Percentiles rank a stretch among this genome's conserved stretches.
These are phyloP conservation scores for Coniophora puteana DNA, from an alignment of 1,284 basidiomycete genomes.

Conservation along the genomic window DNA sequence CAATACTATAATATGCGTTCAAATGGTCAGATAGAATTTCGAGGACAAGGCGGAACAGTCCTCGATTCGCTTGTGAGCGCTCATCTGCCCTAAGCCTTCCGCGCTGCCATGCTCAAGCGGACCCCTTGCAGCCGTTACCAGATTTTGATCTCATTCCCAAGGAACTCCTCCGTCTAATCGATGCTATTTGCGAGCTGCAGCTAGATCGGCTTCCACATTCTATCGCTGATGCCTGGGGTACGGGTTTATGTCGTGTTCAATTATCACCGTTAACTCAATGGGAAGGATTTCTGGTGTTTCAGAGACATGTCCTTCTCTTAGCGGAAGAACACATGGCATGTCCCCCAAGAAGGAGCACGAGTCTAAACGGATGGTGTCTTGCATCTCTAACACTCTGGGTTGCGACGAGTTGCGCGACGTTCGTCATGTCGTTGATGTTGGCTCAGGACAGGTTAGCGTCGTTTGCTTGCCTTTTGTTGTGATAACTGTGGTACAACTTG, in stretches of 20 bases:
- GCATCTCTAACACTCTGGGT: slow-evolving; percentile 25
- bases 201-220: slow-evolving; percentile 17
- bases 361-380: slow-evolving; percentile 42
- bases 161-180: slow-evolving; percentile 20
- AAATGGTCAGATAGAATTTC: too few species aligned
- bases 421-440: slow-evolving; percentile 44
- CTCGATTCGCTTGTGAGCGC: too few species aligned
- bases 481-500: slow-evolving; percentile 5
- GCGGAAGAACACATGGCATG: slow-evolving; percentile 33
- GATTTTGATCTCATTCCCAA: too few species aligned
- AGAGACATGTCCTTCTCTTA: not conserved
- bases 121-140: too few species aligned
- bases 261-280: not conserved
- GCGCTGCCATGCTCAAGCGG: too few species aligned
- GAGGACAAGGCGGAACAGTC: too few species aligned
- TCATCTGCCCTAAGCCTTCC: too few species aligned
- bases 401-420: slow-evolving; percentile 16
- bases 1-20: slow-evolving; percentile 20
- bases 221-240: slow-evolving; percentile 9
- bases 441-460: slow-evolving; percentile 47
- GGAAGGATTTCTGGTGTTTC: not conserved
- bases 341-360: slow-evolving; percentile 56
- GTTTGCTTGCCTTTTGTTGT: not conserved
- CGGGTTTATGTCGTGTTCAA: not conserved
- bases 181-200: slow-evolving; percentile 23